A percentile compares a stretch with the other conserved stretches of the same genome.
Conservation (phyloP, 2,329 filamentous ascomycete species). For the Plenodomus lindquistii region DNA sequence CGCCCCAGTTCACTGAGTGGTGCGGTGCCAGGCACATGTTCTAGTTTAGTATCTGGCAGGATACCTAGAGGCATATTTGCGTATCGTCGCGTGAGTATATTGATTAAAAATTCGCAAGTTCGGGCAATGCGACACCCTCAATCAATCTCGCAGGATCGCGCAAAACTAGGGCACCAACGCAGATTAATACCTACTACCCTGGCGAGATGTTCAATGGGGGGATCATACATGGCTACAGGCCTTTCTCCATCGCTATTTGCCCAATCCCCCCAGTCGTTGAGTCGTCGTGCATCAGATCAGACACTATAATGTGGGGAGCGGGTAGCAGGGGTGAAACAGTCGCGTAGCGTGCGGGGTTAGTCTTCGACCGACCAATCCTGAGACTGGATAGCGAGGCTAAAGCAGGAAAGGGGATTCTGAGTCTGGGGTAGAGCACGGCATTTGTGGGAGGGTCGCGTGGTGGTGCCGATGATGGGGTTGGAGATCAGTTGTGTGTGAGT, state of each 20-base stretch:
- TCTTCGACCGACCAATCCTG: neutral
- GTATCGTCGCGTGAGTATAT: too few species aligned
- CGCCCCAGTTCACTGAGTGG: slow-evolving; percentile 24
- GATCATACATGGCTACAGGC: too few species aligned
- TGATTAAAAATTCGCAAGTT: too few species aligned
- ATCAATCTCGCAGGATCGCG: neutral
- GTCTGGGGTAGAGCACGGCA: neutral
- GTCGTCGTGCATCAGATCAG: neutral
- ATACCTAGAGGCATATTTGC: slow-evolving; percentile 28
- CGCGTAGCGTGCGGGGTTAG: neutral
- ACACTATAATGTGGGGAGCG: neutral
- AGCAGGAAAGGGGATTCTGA: neutral
- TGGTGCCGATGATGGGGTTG: neutral
- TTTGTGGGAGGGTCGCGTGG: neutral
- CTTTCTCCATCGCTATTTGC: too few species aligned
- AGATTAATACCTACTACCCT: too few species aligned
- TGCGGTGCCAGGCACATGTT: slow-evolving; percentile 29
- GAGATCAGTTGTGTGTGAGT: neutral
- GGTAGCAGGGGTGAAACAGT: neutral
- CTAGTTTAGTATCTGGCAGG: slow-evolving; percentile 23
- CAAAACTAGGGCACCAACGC: too few species aligned
- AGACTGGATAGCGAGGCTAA: neutral
- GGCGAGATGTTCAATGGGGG: too few species aligned
- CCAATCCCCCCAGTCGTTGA: too few species aligned
- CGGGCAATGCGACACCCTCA: neutral